Base-by-base conservation (phyloP, 345 rosid genomes). In the Eucalyptus caleyi region DNA sequence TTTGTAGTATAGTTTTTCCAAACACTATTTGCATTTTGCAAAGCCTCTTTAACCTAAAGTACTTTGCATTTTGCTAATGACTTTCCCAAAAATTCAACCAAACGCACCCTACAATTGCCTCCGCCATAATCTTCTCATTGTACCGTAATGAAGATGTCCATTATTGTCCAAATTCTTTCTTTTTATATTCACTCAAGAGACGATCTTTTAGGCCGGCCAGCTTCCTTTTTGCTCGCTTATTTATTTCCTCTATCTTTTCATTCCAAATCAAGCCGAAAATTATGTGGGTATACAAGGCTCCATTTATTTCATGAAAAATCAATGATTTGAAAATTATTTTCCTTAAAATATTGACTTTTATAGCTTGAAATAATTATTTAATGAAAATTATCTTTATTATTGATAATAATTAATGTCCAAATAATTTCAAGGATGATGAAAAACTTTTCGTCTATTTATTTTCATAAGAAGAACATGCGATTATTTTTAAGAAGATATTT, bases 401-500 rank as follows among this genome's bases (percentile, higher is more conserved):
- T 8, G 26, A 53, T 53, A 53, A 53, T 53, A 53, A 53, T 21
- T 53, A 8, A 56, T 24, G 3, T 56, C 62, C 30, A 56, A 56
- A 56, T 56, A 56, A 56, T 56, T 56, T 10, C 13, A 26, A 9
- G 62, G 30, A 56, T 11, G 62, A 56, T 23, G 62, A 24, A 56
- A 24, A 56, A 56, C 1, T 2, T 56, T 56, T 56, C 30, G 0
- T 24, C 62, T 56, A 23, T 56, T 56, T 11, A 56, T 56, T 56
- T 56, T 56, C 30, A 24, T 56, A 26, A 56, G 30, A 56, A 56
- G 62, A 23, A 10, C 3, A 24, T 0, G 3, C 2, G 2, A 5
- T 56, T 9, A 56, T 56, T 56, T 23, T 24, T 24, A 56, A 23
- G 3, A 24, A 56, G 0, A 56, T 56, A 56, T 23, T 9, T 56